Evolutionary conservation across 2,329 filamentous ascomycete species (phyloP).

Genomic region (Esteya vermicola): DNA sequence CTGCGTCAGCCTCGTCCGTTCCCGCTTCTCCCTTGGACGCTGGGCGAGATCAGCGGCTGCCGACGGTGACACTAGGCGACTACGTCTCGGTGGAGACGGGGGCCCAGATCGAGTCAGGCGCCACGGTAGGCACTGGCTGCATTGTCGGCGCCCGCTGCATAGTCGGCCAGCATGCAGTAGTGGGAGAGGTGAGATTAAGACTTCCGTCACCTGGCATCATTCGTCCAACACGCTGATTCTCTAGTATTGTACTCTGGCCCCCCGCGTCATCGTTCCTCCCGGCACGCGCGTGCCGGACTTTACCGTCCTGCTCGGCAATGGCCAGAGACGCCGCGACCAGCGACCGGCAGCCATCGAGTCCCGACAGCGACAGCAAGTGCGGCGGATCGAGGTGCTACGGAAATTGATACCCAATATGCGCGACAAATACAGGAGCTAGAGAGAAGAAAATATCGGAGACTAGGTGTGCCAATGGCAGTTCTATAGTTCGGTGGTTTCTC

Average conservation of each 20-base stretch:
- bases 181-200: conserved; percentile 41
- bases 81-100: conserved; percentile 49
- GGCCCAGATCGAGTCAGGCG: conserved; percentile 45
- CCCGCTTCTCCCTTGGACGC: too few relatives aligned
- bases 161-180: conserved; percentile 43
- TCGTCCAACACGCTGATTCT: neutral
- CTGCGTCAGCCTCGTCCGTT: conserved; percentile 4
- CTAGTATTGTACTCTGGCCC: conserved; percentile 59
- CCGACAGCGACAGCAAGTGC: conserved; percentile 47
- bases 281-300: conserved; percentile 48
- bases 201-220: conserved; percentile 10
- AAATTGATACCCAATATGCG: conserved; percentile 53
- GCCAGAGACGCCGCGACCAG: conserved; percentile 42
- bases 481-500: too few relatives aligned
- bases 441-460: too few relatives aligned
- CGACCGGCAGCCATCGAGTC: conserved; percentile 44
- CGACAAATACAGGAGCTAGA: conserved; percentile 7
- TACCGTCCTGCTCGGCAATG: conserved; percentile 56
- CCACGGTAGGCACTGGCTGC: conserved; percentile 45
- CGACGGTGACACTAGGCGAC: conserved; percentile 44
- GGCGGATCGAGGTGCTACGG: conserved; percentile 53
- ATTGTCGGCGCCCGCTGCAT: conserved; percentile 43
- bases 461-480: too few relatives aligned
- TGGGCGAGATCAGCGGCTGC: conserved; percentile 17
- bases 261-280: conserved; percentile 43